A percentile compares a stretch with the other conserved stretches of the same genome.
Evolutionary conservation across 768 basidiomycete species (phyloP).

Genomic region (Sporobolomyces phaffii): DNA sequence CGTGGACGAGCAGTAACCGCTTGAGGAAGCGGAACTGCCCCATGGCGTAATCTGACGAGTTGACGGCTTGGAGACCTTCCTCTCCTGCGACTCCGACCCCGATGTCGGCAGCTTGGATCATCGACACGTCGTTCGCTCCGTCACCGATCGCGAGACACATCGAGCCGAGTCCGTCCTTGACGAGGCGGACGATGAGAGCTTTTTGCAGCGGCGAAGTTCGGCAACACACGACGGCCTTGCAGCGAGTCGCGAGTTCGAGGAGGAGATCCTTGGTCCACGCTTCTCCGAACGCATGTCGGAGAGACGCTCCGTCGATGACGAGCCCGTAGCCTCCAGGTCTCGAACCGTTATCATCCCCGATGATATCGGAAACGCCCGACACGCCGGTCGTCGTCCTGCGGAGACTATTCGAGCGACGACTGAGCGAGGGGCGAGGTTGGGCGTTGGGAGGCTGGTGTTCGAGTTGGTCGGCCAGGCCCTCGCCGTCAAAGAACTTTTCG

Average conservation of each 20-base stretch:
- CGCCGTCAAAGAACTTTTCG: conserved; percentile 82
- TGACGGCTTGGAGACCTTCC: conserved; percentile 96
- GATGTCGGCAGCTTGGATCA: conserved; percentile 98
- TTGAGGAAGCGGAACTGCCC: conserved; percentile 95
- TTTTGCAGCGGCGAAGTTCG: conserved; percentile 96
- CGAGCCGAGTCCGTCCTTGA: conserved; percentile 82
- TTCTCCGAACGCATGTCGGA: conserved; percentile 67
- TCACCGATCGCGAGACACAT: conserved; percentile 98
- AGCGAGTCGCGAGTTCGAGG: conserved; percentile 72
- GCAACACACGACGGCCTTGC: conserved; percentile 95
- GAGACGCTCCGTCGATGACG: conserved; percentile 81
- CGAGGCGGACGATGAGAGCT: conserved; percentile 85
- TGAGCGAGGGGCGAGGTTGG: background rate
- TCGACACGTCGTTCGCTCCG: conserved; percentile 97
- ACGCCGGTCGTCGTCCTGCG: conserved; percentile 59
- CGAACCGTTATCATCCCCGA: conserved; percentile 74
- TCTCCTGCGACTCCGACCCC: conserved; percentile 96
- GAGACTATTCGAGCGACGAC: conserved; percentile 19
- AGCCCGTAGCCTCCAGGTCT: conserved; percentile 85
- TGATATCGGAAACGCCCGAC: conserved; percentile 59
- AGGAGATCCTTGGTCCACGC: conserved; percentile 62
- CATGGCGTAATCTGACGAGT: conserved; percentile 98
- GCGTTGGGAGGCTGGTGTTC: conserved; percentile 45
- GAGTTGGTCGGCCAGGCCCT: conserved; percentile 53
- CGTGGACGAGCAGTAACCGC: conserved; percentile 85